phyloP scores from a whole-genome alignment of 1,284 basidiomycete genomes.

The Naganishia liquefaciens region DNA sequence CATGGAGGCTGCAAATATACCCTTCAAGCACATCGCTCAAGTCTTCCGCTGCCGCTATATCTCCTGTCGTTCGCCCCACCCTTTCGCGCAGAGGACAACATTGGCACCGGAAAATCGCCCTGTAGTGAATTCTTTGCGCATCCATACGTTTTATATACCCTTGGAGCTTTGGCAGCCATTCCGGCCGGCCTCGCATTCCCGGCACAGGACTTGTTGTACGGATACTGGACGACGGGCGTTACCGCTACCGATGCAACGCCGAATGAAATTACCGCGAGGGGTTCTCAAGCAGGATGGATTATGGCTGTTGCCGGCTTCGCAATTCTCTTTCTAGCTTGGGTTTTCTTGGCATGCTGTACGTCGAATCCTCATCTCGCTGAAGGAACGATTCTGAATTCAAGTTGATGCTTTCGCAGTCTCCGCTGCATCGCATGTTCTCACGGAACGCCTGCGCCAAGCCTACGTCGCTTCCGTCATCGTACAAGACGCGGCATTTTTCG shows the following conservation, averaged over 20 bases:
- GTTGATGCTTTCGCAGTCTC: constrained; percentile 43
- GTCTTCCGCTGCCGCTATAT: constrained; percentile 1
- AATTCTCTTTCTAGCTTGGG: constrained; percentile 38
- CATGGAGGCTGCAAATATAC: not conserved
- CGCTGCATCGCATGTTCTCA: constrained; percentile 46
- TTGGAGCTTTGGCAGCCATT: constrained; percentile 36
- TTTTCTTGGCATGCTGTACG: constrained; percentile 46
- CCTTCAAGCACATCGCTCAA: constrained; percentile 11
- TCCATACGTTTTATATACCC: constrained; percentile 36
- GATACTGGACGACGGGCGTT: constrained; percentile 41
- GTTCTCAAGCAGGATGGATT: constrained; percentile 46
- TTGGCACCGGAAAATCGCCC: not conserved
- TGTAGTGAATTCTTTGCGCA: constrained; percentile 1
- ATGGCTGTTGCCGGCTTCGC: constrained; percentile 48
- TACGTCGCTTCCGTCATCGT: constrained; percentile 55
- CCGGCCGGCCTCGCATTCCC: constrained; percentile 38
- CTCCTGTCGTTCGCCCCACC: constrained; percentile 20
- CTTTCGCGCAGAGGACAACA: not conserved
- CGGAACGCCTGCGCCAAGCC: constrained; percentile 50
- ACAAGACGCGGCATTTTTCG: constrained; percentile 82
- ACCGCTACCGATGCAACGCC: constrained; percentile 32
- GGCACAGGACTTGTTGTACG: constrained; percentile 41
- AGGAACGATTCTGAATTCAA: not conserved
- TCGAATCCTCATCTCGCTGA: not conserved
- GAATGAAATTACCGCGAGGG: constrained; percentile 35